Base-by-base conservation (phyloP, 2,329 filamentous ascomycete species). In the Colletotrichum lupini region DNA sequence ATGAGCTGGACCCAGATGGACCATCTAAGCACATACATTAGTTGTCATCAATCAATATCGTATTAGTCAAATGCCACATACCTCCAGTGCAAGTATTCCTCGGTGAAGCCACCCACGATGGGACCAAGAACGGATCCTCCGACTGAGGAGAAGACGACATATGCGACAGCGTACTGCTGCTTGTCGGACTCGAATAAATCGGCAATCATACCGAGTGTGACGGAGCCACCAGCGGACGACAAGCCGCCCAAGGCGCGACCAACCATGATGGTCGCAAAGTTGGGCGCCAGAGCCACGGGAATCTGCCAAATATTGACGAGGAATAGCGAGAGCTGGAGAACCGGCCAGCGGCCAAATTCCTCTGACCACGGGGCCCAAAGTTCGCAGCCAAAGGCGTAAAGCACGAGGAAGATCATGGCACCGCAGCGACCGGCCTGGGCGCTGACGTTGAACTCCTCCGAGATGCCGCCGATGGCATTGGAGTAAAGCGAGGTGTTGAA, bases 291-390 rank as follows among this genome's bases (percentile, higher is more conserved):
- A 1, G 89, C 93, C 35, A 94, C 92, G 5, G 92, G 92, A 0
- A 95, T 81, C 76, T 94, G 92, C 86, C 89, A 97, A 68, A 96
- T 82, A 77, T 97, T 97, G 81, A 95, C 93, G 12, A 97, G 84
- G 75, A 93, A 88, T 67, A 97, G 83, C 49, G 91, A 93, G 28
- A 88, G 83, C 85, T 96, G 94, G 26, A 96, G 86, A 68, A 97
- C 89, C 1, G 92, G 92, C 85, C 91, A 93, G 62, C 94, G 90
- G 24, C 94, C 94, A 62, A 96, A 86, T 78, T 97, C 94, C 80
- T 97, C 94, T 58, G 91, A 93, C 93, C 94, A 97, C 0, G 94
- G 94, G 0, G 94, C 94, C 94, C 94, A 97, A 0, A 96, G 87
- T 81, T 97, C 94, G 80, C 94, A 97, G 46, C 94, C 94, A 80